A percentile compares a stretch with the other conserved stretches of the same genome.
Conservation (phyloP, 179 eudicot genomes). For the Beta corolliflora region DNA sequence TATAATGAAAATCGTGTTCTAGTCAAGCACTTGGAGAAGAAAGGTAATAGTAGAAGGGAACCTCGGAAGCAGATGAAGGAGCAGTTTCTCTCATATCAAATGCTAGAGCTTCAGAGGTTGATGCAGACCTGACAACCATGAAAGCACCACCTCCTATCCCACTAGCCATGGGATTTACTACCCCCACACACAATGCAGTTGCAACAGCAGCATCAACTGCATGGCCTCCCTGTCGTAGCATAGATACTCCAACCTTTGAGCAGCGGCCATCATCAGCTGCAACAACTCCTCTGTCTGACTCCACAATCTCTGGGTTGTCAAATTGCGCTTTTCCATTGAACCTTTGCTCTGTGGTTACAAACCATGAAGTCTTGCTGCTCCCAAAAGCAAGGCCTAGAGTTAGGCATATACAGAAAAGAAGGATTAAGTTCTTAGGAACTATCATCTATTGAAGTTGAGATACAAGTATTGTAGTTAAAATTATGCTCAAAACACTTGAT, state of each 20-base stretch:
- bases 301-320: constrained; percentile 41
- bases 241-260: constrained; percentile 77
- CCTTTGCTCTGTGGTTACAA: constrained; percentile 8
- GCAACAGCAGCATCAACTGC: constrained; percentile 97
- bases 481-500: background rate
- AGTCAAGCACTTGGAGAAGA: background rate
- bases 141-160: constrained; percentile 97
- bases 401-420: background rate
- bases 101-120: constrained; percentile 52
- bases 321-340: constrained; percentile 22
- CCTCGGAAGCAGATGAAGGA: constrained; percentile 88
- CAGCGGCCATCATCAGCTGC: constrained; percentile 97
- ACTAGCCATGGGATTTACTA: constrained; percentile 79
- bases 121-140: constrained; percentile 78
- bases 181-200: constrained; percentile 81
- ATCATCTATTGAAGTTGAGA: background rate
- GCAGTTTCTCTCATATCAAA: constrained; percentile 96
- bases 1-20: background rate
- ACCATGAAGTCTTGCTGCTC: constrained; percentile 28
- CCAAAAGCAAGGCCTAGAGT: constrained; percentile 43
- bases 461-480: background rate
- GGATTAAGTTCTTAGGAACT: background rate
- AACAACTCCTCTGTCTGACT: constrained; percentile 70
- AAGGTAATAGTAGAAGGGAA: constrained; percentile 17
- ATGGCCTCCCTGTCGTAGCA: constrained; percentile 80